Evolutionary conservation across 75 land plant species (phyloP), one percentile per base, ranked within the genome.

Genomic region (Chamaecyparis obtusa): DNA sequence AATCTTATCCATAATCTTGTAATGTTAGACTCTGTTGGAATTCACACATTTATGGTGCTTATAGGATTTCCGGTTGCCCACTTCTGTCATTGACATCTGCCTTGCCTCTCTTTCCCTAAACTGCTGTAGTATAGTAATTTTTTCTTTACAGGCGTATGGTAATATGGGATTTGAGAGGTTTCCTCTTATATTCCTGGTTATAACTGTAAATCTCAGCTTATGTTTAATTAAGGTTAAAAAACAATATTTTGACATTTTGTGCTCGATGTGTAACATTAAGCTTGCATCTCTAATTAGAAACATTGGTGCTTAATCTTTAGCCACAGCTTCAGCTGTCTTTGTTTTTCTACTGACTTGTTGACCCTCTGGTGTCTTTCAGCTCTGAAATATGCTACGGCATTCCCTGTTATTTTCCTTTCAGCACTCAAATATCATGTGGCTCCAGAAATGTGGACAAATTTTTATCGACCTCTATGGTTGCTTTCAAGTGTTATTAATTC

Each of bases 391-490:
- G 90, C 95, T 13, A 97, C 96, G 7, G 94, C 99, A 56, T 91
- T 98, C 83, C 99, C 99, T 48, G 99, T 98, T 72, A 95, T 95
- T 86, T 90, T 94, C 84, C 92, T 98, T 80, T 98, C 99, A 43
- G 99, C 99, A 32, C 93, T 95, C 64, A 95, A 98, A 88, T 97
- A 97, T 86, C 99, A 98, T 83, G 96, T 97, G 30, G 55, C 91
- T 85, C 90, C 91, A 55, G 95, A 95, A 10, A 92, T 86, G 16
- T 98, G 99, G 99, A 90, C 90, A 41, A 88, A 85, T 56, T 77
- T 93, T 51, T 95, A 94, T 86, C 93, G 96, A 33, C 99, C 99
- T 78, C 91, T 98, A 36, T 98, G 99, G 99, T 93, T 95, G 83
- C 81, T 97, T 13, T 98, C 95, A 48, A 93, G 97, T 86, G 84